A percentile compares a stretch with the other conserved stretches of the same genome.
These are phyloP conservation scores for Mucor indicus DNA, from an alignment of 371 early-diverging fungal species.

Conservation along the genomic window DNA sequence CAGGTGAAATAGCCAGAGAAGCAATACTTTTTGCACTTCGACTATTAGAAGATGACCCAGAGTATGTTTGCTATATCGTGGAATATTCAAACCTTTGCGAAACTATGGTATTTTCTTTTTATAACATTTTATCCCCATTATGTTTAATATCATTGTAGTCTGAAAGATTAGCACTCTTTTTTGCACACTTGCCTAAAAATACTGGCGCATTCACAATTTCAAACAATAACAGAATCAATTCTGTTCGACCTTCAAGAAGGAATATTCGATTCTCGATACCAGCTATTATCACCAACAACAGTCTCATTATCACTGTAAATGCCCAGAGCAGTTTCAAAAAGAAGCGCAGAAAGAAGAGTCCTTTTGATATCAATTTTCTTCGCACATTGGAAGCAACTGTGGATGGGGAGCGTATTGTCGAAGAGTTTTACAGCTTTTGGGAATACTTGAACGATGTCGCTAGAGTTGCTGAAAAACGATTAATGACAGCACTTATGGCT, in stretches of 20 bases:
- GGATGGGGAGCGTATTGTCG: slow-evolving; percentile 36
- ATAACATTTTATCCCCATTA: too few species aligned
- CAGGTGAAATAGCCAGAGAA: slow-evolving; percentile 51
- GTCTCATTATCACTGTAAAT: slow-evolving; percentile 42
- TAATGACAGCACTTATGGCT: slow-evolving; percentile 47
- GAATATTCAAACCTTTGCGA: slow-evolving; percentile 53
- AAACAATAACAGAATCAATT: slow-evolving; percentile 32
- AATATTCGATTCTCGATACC: slow-evolving; percentile 45
- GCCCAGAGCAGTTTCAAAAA: slow-evolving; percentile 45
- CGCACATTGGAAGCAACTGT: slow-evolving; percentile 29
- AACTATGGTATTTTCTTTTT: slow-evolving; percentile 37
- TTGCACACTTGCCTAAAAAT: slow-evolving; percentile 45
- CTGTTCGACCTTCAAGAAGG: slow-evolving; percentile 34
- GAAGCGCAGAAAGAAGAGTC: slow-evolving; percentile 47
- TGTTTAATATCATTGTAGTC: too few species aligned
- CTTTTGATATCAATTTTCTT: slow-evolving; percentile 44
- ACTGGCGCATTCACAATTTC: slow-evolving; percentile 43
- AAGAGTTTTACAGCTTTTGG: slow-evolving; percentile 53
- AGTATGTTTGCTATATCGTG: slow-evolving; percentile 50
- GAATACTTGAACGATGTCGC: slow-evolving; percentile 51
- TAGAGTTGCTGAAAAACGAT: slow-evolving; percentile 41
- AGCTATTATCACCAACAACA: slow-evolving; percentile 46
- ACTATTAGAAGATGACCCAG: slow-evolving; percentile 48
- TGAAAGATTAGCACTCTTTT: slow-evolving; percentile 40
- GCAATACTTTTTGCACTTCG: slow-evolving; percentile 47